phyloP scores from a whole-genome alignment of 768 basidiomycete genomes.

The Termitomyces sp. region DNA sequence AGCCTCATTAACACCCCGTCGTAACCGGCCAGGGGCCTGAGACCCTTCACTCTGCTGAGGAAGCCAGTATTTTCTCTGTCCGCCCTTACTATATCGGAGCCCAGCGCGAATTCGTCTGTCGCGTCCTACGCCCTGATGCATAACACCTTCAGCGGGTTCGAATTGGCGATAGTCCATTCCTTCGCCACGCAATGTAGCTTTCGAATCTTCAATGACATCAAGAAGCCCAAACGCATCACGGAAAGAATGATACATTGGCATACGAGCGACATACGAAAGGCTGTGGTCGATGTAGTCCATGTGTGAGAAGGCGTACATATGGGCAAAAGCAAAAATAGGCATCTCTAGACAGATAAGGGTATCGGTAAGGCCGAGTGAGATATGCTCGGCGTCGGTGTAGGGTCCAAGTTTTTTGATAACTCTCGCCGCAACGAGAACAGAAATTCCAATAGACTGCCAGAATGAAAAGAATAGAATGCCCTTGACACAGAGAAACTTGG shows the following conservation, averaged over 20 bases:
- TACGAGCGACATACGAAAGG: constrained; percentile 71
- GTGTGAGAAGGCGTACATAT: constrained; percentile 92
- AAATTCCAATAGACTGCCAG: constrained; percentile 90
- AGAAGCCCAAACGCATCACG: constrained; percentile 83
- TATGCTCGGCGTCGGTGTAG: constrained; percentile 83
- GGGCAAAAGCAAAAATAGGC: constrained; percentile 94
- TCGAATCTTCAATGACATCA: constrained; percentile 85
- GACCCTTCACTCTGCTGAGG: constrained; percentile 53
- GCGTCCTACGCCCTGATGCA: constrained; percentile 86
- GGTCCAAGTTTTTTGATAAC: constrained; percentile 77
- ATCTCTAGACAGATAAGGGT: constrained; percentile 93
- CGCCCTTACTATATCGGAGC: constrained; percentile 87
- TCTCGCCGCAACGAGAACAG: constrained; percentile 80
- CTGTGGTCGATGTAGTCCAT: constrained; percentile 72
- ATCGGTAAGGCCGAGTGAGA: constrained; percentile 88
- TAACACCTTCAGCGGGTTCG: constrained; percentile 90
- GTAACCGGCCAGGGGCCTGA: constrained; percentile 32
- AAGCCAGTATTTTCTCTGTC: constrained; percentile 93
- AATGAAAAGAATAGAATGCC: constrained; percentile 98
- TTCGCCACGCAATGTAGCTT: constrained; percentile 76
- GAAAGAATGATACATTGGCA: constrained; percentile 84
- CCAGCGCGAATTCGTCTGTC: constrained; percentile 89
- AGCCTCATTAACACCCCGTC: constrained; percentile 36
- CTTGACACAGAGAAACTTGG: constrained; percentile 98
- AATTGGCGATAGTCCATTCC: constrained; percentile 96